Evolutionary conservation across 176 grass and related monocot species (phyloP), one percentile per base, ranked within the genome.

Genomic region (Panicum miliaceum): DNA sequence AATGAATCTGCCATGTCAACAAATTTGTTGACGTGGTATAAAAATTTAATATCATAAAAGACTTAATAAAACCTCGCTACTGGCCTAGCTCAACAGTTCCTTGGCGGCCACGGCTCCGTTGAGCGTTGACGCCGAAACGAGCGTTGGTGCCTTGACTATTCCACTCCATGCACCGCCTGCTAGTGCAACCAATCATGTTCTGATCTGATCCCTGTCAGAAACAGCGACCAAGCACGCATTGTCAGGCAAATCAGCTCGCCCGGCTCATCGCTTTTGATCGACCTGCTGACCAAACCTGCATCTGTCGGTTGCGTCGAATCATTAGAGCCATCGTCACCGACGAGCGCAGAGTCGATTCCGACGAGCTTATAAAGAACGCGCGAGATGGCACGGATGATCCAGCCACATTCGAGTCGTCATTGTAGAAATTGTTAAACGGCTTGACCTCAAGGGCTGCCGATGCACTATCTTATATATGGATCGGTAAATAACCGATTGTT

Each of bases 261-360:
- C 32, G 9, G 29, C 16, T 20, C 48, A 37, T 56, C 19, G 72
- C 19, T 75, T 75, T 54, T 12, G 48, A 54, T 36, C 48, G 27
- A 20, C 15, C 25, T 7, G 4, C 13, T 32, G 43, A 48, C 25
- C 45, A 18, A 50, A 16, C 23, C 14, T 13, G 46, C 46, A 6
- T 10, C 42, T 8, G 8, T 16, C n/a, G 12, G 10, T 7, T 35
- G 32, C 63, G 27, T 18, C 14, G 3, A 5, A 38, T 37, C 63
- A 41, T 40, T 67, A 18, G 12, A 5, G 15, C 35, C 32, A 38
- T 67, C 45, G 45, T 47, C 45, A 13, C 45, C 45, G 45, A 47
- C 45, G 45, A 34, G 64, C 15, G 38, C 64, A 47, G 4, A 76
- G 73, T 77, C 74, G 53, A 35, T 77, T 59, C 73, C 20, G 13